A percentile compares a stretch with the other conserved stretches of the same genome.
These are phyloP conservation scores for Telopea speciosissima DNA, from an alignment of 177 flowering plant species.

Conservation along the genomic window DNA sequence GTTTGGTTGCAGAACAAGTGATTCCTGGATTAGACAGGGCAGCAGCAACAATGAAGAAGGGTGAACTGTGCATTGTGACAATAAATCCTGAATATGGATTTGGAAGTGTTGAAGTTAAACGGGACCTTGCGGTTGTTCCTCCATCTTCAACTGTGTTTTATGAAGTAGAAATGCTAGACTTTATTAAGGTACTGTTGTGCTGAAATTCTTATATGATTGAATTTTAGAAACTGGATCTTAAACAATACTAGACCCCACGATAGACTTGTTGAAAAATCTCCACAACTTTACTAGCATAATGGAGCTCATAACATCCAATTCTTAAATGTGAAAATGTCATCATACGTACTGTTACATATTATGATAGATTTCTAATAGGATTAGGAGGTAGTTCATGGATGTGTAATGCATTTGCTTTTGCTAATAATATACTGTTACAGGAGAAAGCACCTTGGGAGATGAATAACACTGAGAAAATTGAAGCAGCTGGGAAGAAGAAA, in stretches of 20 bases:
- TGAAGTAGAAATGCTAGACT: slow-evolving; percentile 62
- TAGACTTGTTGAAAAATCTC: not conserved
- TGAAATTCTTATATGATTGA: not conserved
- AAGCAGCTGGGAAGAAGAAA: slow-evolving; percentile 57
- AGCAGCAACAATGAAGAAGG: slow-evolving; percentile 62
- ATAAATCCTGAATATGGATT: slow-evolving; percentile 52
- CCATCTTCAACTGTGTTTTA: slow-evolving; percentile 43
- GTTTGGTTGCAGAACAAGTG: slow-evolving; percentile 48
- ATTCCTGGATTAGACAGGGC: slow-evolving; percentile 58
- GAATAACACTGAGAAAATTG: slow-evolving; percentile 48
- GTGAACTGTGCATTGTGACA: slow-evolving; percentile 43
- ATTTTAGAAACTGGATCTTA: slow-evolving; percentile 1
- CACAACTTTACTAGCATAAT: no score
- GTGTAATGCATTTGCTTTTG: not conserved
- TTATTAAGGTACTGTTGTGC: slow-evolving; percentile 41
- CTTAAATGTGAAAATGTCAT: not conserved
- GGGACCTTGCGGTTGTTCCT: slow-evolving; percentile 47
- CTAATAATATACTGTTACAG: slow-evolving; percentile 19
- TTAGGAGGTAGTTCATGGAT: no score
- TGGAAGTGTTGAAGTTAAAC: slow-evolving; percentile 41
- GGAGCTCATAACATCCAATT: not conserved
- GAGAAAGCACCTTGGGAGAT: slow-evolving; percentile 63
- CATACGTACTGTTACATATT: not conserved
- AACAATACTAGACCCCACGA: not conserved
- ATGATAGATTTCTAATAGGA: no score